Evolutionary conservation across 768 basidiomycete genomes (phyloP).

Genomic region (Boletus huronensis): DNA sequence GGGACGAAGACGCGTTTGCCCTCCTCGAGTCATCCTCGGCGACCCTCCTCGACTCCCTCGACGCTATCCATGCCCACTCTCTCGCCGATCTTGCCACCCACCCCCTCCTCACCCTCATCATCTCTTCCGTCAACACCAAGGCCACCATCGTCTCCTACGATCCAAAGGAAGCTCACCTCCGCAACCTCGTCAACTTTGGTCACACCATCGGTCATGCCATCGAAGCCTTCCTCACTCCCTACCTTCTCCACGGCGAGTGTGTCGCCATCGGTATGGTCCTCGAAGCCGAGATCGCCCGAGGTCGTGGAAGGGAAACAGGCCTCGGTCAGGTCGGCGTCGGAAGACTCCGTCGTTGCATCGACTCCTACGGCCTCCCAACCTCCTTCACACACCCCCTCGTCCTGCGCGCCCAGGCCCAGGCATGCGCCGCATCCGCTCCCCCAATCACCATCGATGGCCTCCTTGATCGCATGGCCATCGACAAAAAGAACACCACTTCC

Average conservation of each 20-base stretch:
- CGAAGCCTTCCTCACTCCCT: constrained; percentile 91
- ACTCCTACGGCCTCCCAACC: constrained; percentile 88
- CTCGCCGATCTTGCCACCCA: constrained; percentile 73
- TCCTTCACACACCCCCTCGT: constrained; percentile 71
- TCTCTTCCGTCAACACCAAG: constrained; percentile 92
- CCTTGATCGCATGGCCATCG: constrained; percentile 90
- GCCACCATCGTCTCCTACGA: constrained; percentile 96
- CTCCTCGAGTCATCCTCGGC: constrained; percentile 81
- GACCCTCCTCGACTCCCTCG: constrained; percentile 84
- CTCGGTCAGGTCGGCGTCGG: constrained; percentile 92
- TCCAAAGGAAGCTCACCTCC: constrained; percentile 92
- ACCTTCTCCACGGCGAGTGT: constrained; percentile 95
- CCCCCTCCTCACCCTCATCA: constrained; percentile 88
- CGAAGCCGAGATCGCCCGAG: constrained; percentile 90
- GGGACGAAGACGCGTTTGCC: constrained; percentile 88
- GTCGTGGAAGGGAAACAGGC: constrained; percentile 58
- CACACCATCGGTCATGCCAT: constrained; percentile 99
- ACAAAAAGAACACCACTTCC: constrained; percentile 95
- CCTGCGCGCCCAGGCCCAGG: constrained; percentile 36
- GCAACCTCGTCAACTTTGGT: constrained; percentile 98
- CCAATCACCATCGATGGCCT: constrained; percentile 66
- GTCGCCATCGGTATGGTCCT: constrained; percentile 95
- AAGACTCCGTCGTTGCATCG: constrained; percentile 80
- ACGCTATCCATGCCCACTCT: constrained; percentile 44
- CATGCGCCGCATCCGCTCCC: constrained; percentile 18